A percentile compares a stretch with the other conserved stretches of the same genome.
These are phyloP conservation scores for Yamadazyma songkhlaensis DNA, from an alignment of 1,139 yeast genomes.

Conservation along the genomic window DNA sequence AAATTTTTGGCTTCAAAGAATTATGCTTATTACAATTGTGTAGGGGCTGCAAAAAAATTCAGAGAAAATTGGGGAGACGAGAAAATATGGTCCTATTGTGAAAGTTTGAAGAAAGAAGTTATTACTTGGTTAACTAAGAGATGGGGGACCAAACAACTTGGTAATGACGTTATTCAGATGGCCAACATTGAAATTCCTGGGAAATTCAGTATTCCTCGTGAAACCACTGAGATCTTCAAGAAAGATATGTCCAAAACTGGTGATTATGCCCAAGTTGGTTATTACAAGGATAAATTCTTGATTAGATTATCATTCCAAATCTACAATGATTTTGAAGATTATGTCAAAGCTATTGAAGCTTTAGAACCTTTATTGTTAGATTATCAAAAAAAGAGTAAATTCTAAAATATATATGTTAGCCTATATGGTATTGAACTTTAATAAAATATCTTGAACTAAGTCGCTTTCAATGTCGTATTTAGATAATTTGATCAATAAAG, in stretches of 20 bases:
- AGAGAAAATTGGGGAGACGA: conserved; percentile 51
- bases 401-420: neutral
- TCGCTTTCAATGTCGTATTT: conserved; percentile 15
- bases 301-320: conserved; percentile 60
- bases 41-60: conserved; percentile 47
- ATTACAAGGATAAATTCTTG: conserved; percentile 41
- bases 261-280: conserved; percentile 41
- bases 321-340: conserved; percentile 57
- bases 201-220: conserved; percentile 12
- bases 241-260: conserved; percentile 7
- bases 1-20: conserved; percentile 35
- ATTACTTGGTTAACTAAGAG: conserved; percentile 32
- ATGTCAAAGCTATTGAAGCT: conserved; percentile 38
- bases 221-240: conserved; percentile 11
- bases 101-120: conserved; percentile 30
- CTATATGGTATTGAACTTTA: neutral
- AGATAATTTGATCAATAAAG: conserved; percentile 22
- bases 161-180: conserved; percentile 25
- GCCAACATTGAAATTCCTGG: conserved; percentile 37
- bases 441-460: conserved; percentile 3
- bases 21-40: conserved; percentile 24
- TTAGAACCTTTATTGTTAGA: conserved; percentile 11
- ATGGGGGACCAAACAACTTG: conserved; percentile 37
- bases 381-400: neutral
- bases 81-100: conserved; percentile 47